Base-by-base conservation (phyloP, 768 basidiomycete species). In the Boletus tomentosulus region DNA sequence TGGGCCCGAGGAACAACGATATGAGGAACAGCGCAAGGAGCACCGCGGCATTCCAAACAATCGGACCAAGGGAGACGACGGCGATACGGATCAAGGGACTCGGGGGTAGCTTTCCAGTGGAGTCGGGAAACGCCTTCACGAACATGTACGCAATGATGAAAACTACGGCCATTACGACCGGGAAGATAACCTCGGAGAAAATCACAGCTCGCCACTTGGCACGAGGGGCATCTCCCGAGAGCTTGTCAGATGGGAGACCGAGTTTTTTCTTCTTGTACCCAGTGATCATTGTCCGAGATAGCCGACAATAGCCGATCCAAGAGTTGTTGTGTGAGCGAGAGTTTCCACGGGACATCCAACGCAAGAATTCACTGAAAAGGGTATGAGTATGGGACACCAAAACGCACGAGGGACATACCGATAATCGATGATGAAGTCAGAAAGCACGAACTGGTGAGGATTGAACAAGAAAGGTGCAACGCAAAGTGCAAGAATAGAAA, bases 191-290 rank as follows among this genome's bases (percentile, higher is more conserved):
- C 69, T 96, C 92, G 3, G 91, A 88, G 60, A 92, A 81, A 53
- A 96, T 72, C 55, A 96, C 92, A 10, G 92, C 87, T 46, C 89
- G 85, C 93, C 92, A 96, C 37, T 84, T 82, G 10, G 95, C 97
- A 44, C 96, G 85, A 19, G 97, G 96, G 34, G 93, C 87, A 67
- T 98, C 97, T 49, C 89, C 89, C 6, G 95, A 95, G 27, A 98
- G 79, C 72, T 97, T 98, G 73, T 98, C 96, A 0, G 95, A 98
- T 2, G 97, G 97, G 66, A 93, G 89, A 22, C 97, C 97, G 6
- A 99, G 84, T 61, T 85, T 84, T 80, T 98, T 98, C 78, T 90
- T 92, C 82, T 98, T 98, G 84, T 94, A 99, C n/a, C 97, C 97
- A 16, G 97, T 99, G 67, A 99, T 96, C 83, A 92, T 89, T 16